phyloP scores from a whole-genome alignment of 192 early-diverging fungal genomes.

The Irineochytrium annulatum region DNA sequence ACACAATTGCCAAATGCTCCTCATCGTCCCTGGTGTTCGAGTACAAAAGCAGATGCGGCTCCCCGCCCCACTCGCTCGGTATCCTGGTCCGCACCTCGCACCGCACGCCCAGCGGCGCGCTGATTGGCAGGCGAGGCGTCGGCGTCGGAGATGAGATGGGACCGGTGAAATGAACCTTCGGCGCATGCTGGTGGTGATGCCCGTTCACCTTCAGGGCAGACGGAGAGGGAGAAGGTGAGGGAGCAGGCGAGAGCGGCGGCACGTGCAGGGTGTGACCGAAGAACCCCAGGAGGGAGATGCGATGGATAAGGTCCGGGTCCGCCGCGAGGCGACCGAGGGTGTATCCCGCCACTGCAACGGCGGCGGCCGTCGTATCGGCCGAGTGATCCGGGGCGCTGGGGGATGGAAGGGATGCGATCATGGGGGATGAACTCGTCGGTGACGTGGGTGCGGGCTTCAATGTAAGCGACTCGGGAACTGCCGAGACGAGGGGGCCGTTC shows the following conservation, averaged over 20 bases:
- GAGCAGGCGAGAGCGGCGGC: neutral
- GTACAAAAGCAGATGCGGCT: slow-evolving; percentile 66
- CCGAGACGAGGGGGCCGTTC: too few species aligned
- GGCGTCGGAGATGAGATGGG: neutral
- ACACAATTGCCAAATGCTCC: slow-evolving; percentile 93
- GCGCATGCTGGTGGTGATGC: neutral
- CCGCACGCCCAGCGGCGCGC: slow-evolving; percentile 6
- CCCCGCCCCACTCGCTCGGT: slow-evolving; percentile 35
- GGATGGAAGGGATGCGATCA: too few species aligned
- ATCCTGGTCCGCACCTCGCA: slow-evolving; percentile 38
- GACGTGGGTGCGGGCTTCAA: too few species aligned
- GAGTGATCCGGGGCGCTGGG: too few species aligned
- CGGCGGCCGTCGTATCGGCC: too few species aligned
- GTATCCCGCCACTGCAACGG: too few species aligned
- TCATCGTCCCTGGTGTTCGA: slow-evolving; percentile 79
- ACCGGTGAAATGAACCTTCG: neutral
- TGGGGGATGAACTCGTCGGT: too few species aligned
- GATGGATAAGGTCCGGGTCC: neutral
- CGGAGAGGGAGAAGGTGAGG: neutral
- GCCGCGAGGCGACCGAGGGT: too few species aligned
- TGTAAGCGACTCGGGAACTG: too few species aligned
- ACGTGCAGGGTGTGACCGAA: slow-evolving; percentile 14
- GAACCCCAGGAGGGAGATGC: neutral
- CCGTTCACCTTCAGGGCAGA: neutral
- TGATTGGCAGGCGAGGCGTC: neutral